Base-by-base conservation (phyloP, 345 rosid genomes). In the Melaleuca alternifolia region DNA sequence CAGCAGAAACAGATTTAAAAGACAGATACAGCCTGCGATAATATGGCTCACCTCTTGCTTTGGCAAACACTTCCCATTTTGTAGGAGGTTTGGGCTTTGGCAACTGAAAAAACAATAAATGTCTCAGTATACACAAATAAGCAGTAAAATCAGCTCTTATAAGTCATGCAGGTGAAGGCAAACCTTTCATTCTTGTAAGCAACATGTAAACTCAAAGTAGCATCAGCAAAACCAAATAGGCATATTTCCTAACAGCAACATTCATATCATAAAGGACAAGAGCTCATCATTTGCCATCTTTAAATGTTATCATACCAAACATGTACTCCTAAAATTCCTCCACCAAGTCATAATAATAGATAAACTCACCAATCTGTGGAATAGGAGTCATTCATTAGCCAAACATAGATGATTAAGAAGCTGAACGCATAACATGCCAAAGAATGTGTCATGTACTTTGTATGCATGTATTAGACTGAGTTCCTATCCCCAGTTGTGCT, bases 61-160 rank as follows among this genome's bases (percentile, higher is more conserved):
- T 81, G 86, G 95, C 93, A 77, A 92, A 91, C 83, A 79, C 28
- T 88, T 93, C 93, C 93, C 95, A 93, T 84, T 91, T 93, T 56
- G 93, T 92, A 23, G 92, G 93, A 90, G 95, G 94, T 85, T 92
- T 89, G 86, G 92, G 93, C 91, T 85, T 91, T 51, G 95, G 95
- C 65, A 93, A 82, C 95, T 93, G 92, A 87, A 90, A 89, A 84
- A 2, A 85, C 48, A 82, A 83, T 75, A 44, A 81, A 57, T 20
- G 28, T 79, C 24, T 59, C 11, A 52, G 16, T 10, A 54, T 77
- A 14, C 56, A 79, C 84, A 77, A 84, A 20, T 50, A 24, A 86
- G 26, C 37, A 44, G 59, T 3, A 62, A 59, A 48, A 48, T 71
- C 18, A 28, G n/a, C 44, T 16, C 81, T 71, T 65, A 10, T n/a